Evolutionary conservation across 2,329 filamentous ascomycete genomes (phyloP), one percentile per base, ranked within the genome.

Genomic region (Mariannaea elegans): DNA sequence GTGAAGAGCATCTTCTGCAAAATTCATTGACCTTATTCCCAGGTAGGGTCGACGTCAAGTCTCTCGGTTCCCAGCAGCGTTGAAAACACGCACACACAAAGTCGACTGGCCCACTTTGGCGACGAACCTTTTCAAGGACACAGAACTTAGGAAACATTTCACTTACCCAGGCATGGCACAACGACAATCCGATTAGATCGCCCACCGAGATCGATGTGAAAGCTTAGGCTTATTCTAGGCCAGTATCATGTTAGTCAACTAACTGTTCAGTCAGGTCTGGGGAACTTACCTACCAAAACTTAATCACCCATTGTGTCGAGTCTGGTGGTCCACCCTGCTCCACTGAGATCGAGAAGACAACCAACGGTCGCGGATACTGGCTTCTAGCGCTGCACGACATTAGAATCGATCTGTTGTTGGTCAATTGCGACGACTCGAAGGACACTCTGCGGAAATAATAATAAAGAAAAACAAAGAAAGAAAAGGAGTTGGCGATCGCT

Each of bases 401-500:
- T 9, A 16, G 23, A 53, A 45, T 32, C 49, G 55, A 49, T 23
- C 27, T 24, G 19, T 32, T 52, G 34, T 23, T 16, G 39, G 21
- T 41, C 39, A 49, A 55, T 53, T 49, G 38, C 46, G 58, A 48
- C 34, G 56, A 41, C 48, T 27, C 44, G 46, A 60, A 29, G 38
- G 65, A 18, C 45, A 42, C 16, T 47, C 10, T 32, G 55, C 42
- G 21, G 16, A 18, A 31, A 57, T 7, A 38, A 52, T 18, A 54
- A 61, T 50, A 36, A 39, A 31, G 42, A 31, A 34, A 56, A 61
- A 62, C 31, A 54, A 65, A 53, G 49, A 57, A 42, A 31, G 56
- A 36, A 39, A 54, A 63, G n/a, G 27, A 52, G 59, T 63, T 51
- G 29, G 62, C 45, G 32, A 57, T 57, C 56, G 61, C 56, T 59